Evolutionary conservation across 1,139 yeast genomes (phyloP).

Genomic region (Yamadazyma sp.): DNA sequence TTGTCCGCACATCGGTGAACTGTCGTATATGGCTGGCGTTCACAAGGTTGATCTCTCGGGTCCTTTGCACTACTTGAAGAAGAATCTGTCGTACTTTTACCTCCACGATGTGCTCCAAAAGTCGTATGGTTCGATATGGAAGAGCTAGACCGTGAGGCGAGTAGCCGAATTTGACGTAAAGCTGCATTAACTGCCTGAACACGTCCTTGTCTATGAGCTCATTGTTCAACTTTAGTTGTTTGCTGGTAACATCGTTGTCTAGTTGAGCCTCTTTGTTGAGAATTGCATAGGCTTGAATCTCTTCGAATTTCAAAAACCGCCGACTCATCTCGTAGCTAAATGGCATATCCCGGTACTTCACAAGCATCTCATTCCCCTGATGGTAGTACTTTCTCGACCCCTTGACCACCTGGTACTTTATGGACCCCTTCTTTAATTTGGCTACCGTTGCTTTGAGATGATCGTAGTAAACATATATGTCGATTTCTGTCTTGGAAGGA

Average conservation of each 20-base stretch:
- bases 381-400: slow-evolving; percentile 9
- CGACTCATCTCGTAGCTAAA: slow-evolving; percentile 54
- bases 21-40: not conserved
- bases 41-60: not conserved
- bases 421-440: slow-evolving; percentile 17
- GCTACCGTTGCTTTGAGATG: slow-evolving; percentile 29
- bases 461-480: slow-evolving; percentile 49
- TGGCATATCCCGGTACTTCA: slow-evolving; percentile 48
- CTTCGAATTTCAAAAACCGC: slow-evolving; percentile 48
- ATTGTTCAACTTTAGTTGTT: not conserved
- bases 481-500: slow-evolving; percentile 42
- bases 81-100: slow-evolving; percentile 1
- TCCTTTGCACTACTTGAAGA: not conserved
- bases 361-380: slow-evolving; percentile 15
- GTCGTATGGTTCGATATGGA: not conserved
- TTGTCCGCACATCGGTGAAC: not conserved
- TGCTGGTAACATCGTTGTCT: slow-evolving; percentile 16
- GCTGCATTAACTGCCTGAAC: not conserved
- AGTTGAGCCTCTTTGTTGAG: slow-evolving; percentile 19
- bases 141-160: not conserved
- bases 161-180: not conserved
- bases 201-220: slow-evolving; percentile 1
- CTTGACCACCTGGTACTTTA: slow-evolving; percentile 5
- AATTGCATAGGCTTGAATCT: slow-evolving; percentile 35
- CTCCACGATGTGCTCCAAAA: slow-evolving; percentile 1